Base-by-base conservation (phyloP, 768 basidiomycete genomes). In the Cubamyces lactineus region DNA sequence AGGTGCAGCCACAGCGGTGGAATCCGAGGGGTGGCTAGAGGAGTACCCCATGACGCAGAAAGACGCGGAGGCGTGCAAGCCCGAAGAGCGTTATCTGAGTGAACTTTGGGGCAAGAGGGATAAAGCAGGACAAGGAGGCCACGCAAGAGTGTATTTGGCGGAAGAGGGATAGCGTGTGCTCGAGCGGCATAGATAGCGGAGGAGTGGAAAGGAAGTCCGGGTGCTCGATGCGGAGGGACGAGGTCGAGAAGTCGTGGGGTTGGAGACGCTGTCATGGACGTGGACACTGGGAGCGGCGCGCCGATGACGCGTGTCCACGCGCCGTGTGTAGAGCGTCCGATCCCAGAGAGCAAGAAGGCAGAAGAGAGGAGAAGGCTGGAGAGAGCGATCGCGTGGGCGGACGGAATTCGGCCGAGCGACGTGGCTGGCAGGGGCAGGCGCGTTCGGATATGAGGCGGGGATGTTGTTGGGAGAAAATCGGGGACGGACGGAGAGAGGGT, bases 221-320 rank as follows among this genome's bases (percentile, higher is more conserved):
- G 15, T 23, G 17, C 17, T 52, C 52, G 52, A 19, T 23, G 52
- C 52, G 40, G 34, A 42, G 39, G 3, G 48, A 6, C 24, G 48
- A 21, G 11, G 47, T 12, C 39, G 19, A 39, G 53, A 55, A 55
- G 53, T 55, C 24, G 26, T 55, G 53, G 53, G 53, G 53, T 55
- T 55, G 50, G 49, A 54, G 8, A n/a, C n/a, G 12, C 8, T 28
- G 24, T 28, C 49, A 39, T 9, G 26, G 40, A n/a, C 40, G n/a
- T 53, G 48, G 21, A 16, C 48, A 26, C 9, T 8, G 11, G 48
- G 48, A 16, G 48, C 11, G 23, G 5, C 23, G 48, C 23, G 48
- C 48, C 7, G 21, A 26, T 13, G 17, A n/a, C 24, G 13, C 49
- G 49, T 51, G 49, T 16, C 13, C 16, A 23, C 7, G 47, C 47